Evolutionary conservation across 2,329 filamentous ascomycete species (phyloP).

Genomic region (Botrytis deweyae): DNA sequence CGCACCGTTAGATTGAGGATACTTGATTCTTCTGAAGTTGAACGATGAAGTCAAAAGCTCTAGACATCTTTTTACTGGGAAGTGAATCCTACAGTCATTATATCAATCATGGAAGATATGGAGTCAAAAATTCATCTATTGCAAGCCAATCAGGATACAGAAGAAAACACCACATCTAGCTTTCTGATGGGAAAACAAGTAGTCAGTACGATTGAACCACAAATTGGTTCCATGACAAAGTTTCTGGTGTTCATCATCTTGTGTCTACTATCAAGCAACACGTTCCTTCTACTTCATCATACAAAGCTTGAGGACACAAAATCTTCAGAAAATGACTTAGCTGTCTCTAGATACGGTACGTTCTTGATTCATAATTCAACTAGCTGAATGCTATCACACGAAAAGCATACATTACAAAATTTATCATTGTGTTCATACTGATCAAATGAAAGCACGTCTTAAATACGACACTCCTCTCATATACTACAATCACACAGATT

Average conservation of each 20-base stretch:
- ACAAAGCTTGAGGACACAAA: background rate
- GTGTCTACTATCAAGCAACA: background rate
- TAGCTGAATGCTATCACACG: background rate
- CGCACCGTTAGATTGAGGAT: no score
- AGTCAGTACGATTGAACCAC: background rate
- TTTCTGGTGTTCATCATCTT: background rate
- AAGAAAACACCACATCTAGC: background rate
- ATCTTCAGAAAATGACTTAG: background rate
- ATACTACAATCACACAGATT: slow-evolving; percentile 15
- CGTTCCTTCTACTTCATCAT: background rate
- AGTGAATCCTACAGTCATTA: background rate
- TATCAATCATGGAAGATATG: background rate
- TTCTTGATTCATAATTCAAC: background rate
- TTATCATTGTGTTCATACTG: background rate
- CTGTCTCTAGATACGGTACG: background rate
- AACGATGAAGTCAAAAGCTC: background rate
- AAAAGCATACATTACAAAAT: background rate
- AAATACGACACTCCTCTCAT: slow-evolving; percentile 9
- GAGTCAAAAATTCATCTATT: background rate
- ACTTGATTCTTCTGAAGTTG: background rate
- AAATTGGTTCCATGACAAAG: background rate
- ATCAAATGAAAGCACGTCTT: background rate
- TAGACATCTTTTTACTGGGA: background rate
- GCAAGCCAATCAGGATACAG: background rate
- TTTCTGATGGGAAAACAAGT: background rate